Conservation (phyloP, 108 stramenopile species). For the Schizochytrium sp. region DNA sequence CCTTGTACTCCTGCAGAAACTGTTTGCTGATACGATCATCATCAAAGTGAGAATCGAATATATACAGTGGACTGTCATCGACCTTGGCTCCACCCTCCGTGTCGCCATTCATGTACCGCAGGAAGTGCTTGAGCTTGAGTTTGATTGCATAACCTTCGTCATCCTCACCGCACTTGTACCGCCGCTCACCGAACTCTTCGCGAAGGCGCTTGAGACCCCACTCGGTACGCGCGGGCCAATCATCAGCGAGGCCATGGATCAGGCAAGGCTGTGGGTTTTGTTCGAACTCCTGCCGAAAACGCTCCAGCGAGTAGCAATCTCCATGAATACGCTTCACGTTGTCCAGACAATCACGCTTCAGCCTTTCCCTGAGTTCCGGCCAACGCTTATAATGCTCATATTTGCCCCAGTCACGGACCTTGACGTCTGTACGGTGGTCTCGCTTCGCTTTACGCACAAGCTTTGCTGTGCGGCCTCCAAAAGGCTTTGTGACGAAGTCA, state of each 20-base stretch:
- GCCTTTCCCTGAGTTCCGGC: background rate
- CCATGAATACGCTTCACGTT: conserved; percentile 64
- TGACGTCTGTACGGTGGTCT: conserved; percentile 30
- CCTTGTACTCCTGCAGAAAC: conserved; percentile 81
- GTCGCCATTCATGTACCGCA: conserved; percentile 78
- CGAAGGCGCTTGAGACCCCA: conserved; percentile 68
- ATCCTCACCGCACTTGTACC: conserved; percentile 93
- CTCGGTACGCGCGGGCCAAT: conserved; percentile 69
- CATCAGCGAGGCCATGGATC: conserved; percentile 71
- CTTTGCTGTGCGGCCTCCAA: conserved; percentile 37
- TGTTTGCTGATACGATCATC: conserved; percentile 75
- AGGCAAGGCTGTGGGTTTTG: conserved; percentile 68
- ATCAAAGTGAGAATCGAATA: conserved; percentile 93
- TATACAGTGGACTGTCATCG: conserved; percentile 97
- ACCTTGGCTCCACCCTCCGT: conserved; percentile 72
- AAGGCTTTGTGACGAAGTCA: background rate
- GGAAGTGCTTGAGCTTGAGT: conserved; percentile 89
- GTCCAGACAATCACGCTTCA: background rate
- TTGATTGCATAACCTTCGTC: conserved; percentile 89
- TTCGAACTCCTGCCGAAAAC: conserved; percentile 72
- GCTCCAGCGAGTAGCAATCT: conserved; percentile 65
- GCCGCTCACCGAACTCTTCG: conserved; percentile 64
- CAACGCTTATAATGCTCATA: conserved; percentile 45
- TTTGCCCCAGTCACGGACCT: conserved; percentile 12
- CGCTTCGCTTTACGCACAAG: conserved; percentile 33